Base-by-base conservation (phyloP, 1,284 basidiomycete genomes). In the Cryptococcus deneoformans region DNA sequence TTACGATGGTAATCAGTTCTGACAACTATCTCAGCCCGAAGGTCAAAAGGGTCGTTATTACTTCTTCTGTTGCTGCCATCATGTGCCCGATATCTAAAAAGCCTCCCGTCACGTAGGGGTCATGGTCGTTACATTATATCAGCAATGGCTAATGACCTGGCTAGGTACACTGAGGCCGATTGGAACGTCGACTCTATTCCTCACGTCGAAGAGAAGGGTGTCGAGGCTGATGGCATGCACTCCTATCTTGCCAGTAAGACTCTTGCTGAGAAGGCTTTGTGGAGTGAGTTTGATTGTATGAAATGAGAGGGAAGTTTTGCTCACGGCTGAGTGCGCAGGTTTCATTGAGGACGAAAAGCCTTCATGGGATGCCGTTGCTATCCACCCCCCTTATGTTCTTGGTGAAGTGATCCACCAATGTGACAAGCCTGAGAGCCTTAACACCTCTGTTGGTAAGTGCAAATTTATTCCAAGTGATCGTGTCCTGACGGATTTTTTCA, bases 181-280 rank as follows among this genome's bases (percentile, higher is more conserved):
- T 91, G 88, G 88, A 88, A 90, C 77, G 71, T 83, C 7, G 77
- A 80, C 43, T 80, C 82, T 3, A 72, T 83, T n/a, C 70, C 80
- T 24, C 77, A 82, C 48, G 79, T 86, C n/a, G 80, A 83, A 65
- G 75, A 82, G 60, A 79, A 83, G 52, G 85, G 86, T 6, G 70
- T 76, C 46, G 84, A 83, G 67, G 88, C 87, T 2, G 68, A 73
- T 79, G 46, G 83, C 82, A 57, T 62, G 59, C 46, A 58, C 53
- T 57, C 48, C 10, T 68, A 63, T 54, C 49, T 49, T 37, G 70
- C 70, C 6, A 69, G 66, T 55, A 90, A 91, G 79, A 84, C 82
- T 5, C 77, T 90, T 1, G 87, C 88, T 1, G 89, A 92, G 68
- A 68, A 74, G 52, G 76, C 77, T 1, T 72, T 79, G 2, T 80